These are phyloP conservation scores for Penicillium sp. DNA, from an alignment of 2,329 filamentous ascomycete species.

Conservation along the genomic window DNA sequence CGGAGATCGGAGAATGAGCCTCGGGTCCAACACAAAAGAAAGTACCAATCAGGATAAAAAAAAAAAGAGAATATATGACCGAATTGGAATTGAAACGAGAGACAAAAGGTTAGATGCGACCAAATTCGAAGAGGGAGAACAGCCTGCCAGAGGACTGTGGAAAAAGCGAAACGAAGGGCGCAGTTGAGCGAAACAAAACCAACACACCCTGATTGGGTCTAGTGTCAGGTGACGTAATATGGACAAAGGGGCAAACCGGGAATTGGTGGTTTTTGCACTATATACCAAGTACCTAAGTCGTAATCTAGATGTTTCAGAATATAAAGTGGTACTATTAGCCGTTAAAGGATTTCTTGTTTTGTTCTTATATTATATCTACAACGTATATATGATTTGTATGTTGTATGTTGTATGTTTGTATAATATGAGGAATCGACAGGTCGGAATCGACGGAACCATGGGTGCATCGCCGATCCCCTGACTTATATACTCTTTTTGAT, in stretches of 20 bases:
- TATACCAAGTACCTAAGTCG: neutral
- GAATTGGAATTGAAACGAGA: conserved; percentile 7
- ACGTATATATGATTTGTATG: neutral
- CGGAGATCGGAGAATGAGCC: neutral
- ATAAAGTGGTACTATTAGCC: neutral
- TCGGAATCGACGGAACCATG: conserved; percentile 1
- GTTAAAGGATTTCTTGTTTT: neutral
- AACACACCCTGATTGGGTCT: conserved; percentile 16
- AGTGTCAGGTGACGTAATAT: conserved; percentile 17
- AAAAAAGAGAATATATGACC: neutral
- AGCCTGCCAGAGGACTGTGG: conserved; percentile 16
- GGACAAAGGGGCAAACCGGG: conserved; percentile 3
- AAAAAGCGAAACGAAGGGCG: conserved; percentile 11
- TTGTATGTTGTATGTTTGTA: neutral
- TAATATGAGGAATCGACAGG: neutral
- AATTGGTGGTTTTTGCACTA: neutral
- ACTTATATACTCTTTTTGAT: neutral
- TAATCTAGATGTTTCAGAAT: neutral
- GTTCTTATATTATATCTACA: neutral
- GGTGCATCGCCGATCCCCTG: conserved; percentile 7
- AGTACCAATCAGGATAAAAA: neutral
- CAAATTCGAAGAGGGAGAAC: conserved; percentile 7
- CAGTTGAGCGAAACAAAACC: conserved; percentile 14
- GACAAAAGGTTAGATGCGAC: conserved; percentile 12
- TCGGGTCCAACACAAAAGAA: conserved; percentile 1